These are phyloP conservation scores for Arachnopeziza araneosa DNA, from an alignment of 2,329 filamentous ascomycete species.

Conservation along the genomic window DNA sequence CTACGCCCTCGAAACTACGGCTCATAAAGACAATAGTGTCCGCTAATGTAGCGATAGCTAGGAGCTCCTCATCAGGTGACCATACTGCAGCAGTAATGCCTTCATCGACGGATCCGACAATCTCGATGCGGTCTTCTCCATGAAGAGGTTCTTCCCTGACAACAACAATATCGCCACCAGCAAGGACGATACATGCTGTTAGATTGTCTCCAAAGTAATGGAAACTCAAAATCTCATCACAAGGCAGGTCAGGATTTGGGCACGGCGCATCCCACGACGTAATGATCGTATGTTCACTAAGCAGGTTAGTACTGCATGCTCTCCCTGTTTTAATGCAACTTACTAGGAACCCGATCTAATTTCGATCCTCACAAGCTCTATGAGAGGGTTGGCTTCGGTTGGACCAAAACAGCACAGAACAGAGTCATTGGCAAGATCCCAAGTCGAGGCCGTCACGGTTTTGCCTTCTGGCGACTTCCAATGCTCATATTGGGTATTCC, in stretches of 20 bases:
- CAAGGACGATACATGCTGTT: constrained; percentile 75
- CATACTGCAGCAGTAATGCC: constrained; percentile 86
- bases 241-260: constrained; percentile 66
- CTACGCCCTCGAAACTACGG: constrained; percentile 77
- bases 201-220: constrained; percentile 81
- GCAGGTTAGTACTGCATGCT: constrained; percentile 33
- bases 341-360: constrained; percentile 36
- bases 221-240: constrained; percentile 71
- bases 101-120: constrained; percentile 88
- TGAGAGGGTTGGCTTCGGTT: constrained; percentile 58
- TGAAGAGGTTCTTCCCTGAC: constrained; percentile 66
- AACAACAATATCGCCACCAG: constrained; percentile 84
- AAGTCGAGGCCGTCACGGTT: constrained; percentile 70
- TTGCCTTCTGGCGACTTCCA: constrained; percentile 50
- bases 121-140: constrained; percentile 79
- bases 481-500: constrained; percentile 65
- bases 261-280: constrained; percentile 87
- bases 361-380: constrained; percentile 61
- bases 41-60: constrained; percentile 75
- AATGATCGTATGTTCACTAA: constrained; percentile 41
- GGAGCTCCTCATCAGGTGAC: constrained; percentile 91
- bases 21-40: constrained; percentile 89
- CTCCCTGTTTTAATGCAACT: constrained; percentile 30
- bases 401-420: constrained; percentile 83
- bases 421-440: constrained; percentile 76